Base-by-base conservation (phyloP, 2,329 filamentous ascomycete species). In the Trichothecium roseum region DNA sequence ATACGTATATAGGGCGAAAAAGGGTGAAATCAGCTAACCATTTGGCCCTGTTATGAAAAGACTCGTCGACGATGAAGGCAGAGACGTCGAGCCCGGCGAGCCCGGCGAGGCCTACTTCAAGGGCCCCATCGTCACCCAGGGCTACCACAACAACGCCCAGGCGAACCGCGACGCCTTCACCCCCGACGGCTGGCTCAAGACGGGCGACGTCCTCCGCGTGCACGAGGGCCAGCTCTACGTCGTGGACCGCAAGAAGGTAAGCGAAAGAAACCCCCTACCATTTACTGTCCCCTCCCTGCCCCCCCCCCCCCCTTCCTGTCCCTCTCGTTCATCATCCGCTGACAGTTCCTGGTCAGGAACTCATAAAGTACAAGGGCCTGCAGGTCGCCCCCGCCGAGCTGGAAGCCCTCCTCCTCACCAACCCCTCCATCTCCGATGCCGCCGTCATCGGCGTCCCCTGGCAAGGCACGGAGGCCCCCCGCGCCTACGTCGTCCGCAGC, bases 191-290 rank as follows among this genome's bases (percentile, higher is more conserved):
- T 93, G 81, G 66, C 87, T 89, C 65, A 80, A 80, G 48, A 88
- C 84, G 0, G 85, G 84, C 0, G 85, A 93, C 48, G 72, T 89
- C 4, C 81, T 84, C 0, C 73, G 79, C 40, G 74, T 84, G 53
- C 78, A 87, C 43, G 59, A 69, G 28, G 67, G 81, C 13, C 74
- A 78, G 34, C 80, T 87, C 46, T 85, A 75, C 59, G 84, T 93
- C 45, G 86, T 85, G 1, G 85, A 91, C 50, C 74, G 84, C 10
- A 78, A 84, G 39, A 87, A 85, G 65, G 74, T 54, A 37, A n/a
- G n/a, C n/a, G n/a, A 41, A 43, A 37, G 32, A 24, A n/a, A n/a
- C n/a, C n/a, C n/a, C n/a, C n/a, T n/a, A n/a, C n/a, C n/a, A n/a
- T n/a, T n/a, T n/a, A n/a, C n/a, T n/a, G n/a, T n/a, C n/a, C n/a